phyloP scores from a whole-genome alignment of 495 filamentous ascomycete genomes.

The Penicillium manginii region DNA sequence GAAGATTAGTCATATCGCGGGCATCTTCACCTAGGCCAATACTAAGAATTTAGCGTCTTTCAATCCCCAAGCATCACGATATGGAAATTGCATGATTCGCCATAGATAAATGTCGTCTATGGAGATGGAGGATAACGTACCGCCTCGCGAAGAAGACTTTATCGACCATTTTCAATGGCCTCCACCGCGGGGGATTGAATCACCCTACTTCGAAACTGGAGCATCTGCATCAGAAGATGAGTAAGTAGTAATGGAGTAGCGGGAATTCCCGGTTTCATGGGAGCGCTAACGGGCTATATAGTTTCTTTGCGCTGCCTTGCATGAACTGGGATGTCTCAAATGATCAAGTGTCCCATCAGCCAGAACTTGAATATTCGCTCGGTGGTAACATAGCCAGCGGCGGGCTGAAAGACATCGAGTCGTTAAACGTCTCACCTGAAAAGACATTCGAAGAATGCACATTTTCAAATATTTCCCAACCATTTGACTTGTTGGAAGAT shows the following conservation, averaged over 20 bases:
- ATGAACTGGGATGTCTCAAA: background rate
- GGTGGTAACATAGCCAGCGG: background rate
- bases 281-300: background rate
- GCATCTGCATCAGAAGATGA: constrained; percentile 1
- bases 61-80: background rate
- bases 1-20: constrained; percentile 1
- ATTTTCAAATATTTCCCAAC: background rate
- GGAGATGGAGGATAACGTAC: background rate
- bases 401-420: background rate
- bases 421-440: background rate
- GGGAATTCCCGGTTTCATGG: background rate
- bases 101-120: background rate
- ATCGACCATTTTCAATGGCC: background rate
- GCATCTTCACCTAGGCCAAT: background rate
- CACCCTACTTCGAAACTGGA: background rate
- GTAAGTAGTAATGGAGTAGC: background rate
- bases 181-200: background rate
- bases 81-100: background rate
- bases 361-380: background rate
- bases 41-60: background rate
- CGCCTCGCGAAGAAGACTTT: background rate
- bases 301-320: background rate
- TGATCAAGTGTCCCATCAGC: background rate
- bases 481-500: background rate
- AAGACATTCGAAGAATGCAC: background rate